These are phyloP conservation scores for Exophiala bonariae DNA, from an alignment of 2,329 filamentous ascomycete species.

Conservation along the genomic window DNA sequence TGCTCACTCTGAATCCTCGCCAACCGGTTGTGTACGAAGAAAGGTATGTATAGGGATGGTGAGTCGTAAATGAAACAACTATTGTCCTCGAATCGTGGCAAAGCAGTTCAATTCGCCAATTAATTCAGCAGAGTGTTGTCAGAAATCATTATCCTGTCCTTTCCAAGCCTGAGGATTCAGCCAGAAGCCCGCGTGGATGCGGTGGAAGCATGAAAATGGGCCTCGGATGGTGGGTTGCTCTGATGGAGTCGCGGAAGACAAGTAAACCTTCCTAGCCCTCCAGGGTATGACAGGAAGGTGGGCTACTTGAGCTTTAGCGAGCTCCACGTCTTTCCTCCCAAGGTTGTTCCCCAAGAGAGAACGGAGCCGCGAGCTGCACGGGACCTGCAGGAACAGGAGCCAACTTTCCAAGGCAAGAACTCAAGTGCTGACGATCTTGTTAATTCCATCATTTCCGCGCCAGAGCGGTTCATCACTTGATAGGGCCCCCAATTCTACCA, in stretches of 20 bases:
- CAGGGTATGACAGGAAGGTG: constrained; percentile 1
- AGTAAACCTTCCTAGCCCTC: neutral
- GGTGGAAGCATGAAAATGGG: neutral
- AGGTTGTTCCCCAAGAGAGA: constrained; percentile 9
- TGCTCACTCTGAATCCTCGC: no score
- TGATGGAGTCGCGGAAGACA: neutral
- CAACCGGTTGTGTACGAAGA: no score
- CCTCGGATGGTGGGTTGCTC: neutral
- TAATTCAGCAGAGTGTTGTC: no score
- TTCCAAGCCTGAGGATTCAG: no score
- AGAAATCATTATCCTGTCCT: no score
- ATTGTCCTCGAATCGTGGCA: no score
- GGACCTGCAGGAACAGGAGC: constrained; percentile 22
- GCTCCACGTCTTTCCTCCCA: constrained; percentile 13
- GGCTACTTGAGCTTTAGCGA: constrained; percentile 7
- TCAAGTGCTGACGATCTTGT: constrained; percentile 23
- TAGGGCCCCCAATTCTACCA: no score
- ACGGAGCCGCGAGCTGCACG: constrained; percentile 21
- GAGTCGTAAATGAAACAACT: no score
- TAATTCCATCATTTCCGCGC: constrained; percentile 11
- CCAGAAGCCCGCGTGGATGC: no score
- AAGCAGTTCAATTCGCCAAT: no score
- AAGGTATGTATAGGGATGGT: no score
- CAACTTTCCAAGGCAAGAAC: constrained; percentile 9
- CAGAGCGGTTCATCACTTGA: no score